Base-by-base conservation (phyloP, 2,329 filamentous ascomycete genomes). In the Trichoderma polysporum region DNA sequence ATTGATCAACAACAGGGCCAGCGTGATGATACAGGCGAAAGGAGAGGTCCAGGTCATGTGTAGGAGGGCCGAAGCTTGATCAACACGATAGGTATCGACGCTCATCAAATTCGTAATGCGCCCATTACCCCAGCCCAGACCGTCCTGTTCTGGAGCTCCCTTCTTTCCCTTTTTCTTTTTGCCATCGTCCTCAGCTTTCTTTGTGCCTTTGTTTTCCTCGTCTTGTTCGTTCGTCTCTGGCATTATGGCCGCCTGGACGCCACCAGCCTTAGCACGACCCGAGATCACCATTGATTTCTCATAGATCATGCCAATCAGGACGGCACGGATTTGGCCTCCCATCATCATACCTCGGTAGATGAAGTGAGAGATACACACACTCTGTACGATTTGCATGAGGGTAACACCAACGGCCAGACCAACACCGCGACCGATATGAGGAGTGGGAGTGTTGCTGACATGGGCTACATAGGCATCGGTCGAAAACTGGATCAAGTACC, bases 21-120 rank as follows among this genome's bases (percentile, higher is more conserved):
- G 84, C 0, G 93, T 95, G 70, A 97, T 83, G 58, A 95, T 75
- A 67, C 93, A 90, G 27, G 90, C 84, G 45, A 97, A 81, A 0
- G 94, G 94, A 0, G 92, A 88, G 1, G 92, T 92, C 95, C 95
- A 99, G 25, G 91, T 83, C 81, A 97, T 86, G 77, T 99, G 95
- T 78, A 97, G 94, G 77, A 97, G 85, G 49, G 92, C 93, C 45
- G 87, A 92, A 1, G 93, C 93, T 75, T 93, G 91, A 73, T 98
- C 94, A 68, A 99, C 84, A 71, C 94, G 92, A 78, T 97, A 96
- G 0, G 94, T 96, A 76, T 98, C 94, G 52, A 95, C 93, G 69
- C 92, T 94, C 94, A 98, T 97, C 72, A 98, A 76, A 71, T 96
- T 97, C 75, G 95, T 88, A 61, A 98, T 92, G 69, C 93, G 88